Evolutionary conservation across 2,329 filamentous ascomycete species (phyloP), one percentile per base, ranked within the genome.

Genomic region (Epichloe typhina): DNA sequence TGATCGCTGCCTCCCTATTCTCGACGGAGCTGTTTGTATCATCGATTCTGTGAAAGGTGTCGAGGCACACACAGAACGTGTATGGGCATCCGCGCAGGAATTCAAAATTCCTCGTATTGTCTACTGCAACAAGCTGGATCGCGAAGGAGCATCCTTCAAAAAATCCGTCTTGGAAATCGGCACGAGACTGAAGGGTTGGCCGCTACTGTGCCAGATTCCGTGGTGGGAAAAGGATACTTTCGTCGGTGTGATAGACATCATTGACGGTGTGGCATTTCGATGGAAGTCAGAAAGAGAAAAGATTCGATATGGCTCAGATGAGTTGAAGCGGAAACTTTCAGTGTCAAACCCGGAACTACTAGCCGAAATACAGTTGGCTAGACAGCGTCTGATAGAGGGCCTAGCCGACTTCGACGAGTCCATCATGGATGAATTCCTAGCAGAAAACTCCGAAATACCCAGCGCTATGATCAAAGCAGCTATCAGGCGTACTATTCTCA

Each of bases 51-150:
- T 95, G 38, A 89, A 91, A 54, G 89, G 89, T 1, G 93, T 98
- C 21, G 93, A 98, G 67, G 91, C 93, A 1, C 93, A 97, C 64
- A 97, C 93, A 0, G 93, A 98, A 64, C 84, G 95, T 59, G 93
- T 98, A 3, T 98, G 93, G 93, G 76, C 79, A 13, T 93, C 95
- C 55, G 90, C 93, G 6, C 87, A 86, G 49, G 81, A 83, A 44
- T 95, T 95, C 63, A 76, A 75, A 21, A 95, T 97, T 40, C 93
- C 93, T 0, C 77, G 88, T 23, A 77, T 89, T 48, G 74, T 88
- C 45, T 88, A 83, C 57, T 79, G 88, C 59, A 89, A 90, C 67
- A 89, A 89, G 61, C 74, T 90, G 6, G 86, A 90, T 61, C 80
- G 86, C 33, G 83, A 86, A 55, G 86, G 86, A 9, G 86, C 86